Conservation (phyloP, 441 rosid species). For the California macrophylla region DNA sequence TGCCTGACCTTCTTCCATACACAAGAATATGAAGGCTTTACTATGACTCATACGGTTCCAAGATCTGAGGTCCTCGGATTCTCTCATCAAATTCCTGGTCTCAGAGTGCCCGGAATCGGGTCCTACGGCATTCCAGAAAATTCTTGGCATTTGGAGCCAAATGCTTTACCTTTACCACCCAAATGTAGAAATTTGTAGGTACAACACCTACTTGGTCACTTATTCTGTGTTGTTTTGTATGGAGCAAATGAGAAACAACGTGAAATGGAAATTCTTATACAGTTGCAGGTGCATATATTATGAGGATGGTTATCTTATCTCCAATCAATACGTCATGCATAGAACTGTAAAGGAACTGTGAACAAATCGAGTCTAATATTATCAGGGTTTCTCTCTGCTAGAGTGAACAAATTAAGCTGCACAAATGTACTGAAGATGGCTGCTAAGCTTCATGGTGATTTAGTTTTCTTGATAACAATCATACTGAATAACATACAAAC, state of each 20-base stretch:
- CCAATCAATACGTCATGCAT: no score
- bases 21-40: constrained; percentile 18
- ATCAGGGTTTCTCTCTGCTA: no score
- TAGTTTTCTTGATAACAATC: no score
- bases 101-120: constrained; percentile 22
- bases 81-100: constrained; percentile 22
- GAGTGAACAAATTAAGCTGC: no score
- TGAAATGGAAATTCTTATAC: neutral
- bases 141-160: constrained; percentile 25
- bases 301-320: no score
- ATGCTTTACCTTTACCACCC: constrained; percentile 21
- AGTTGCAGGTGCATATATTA: no score
- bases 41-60: constrained; percentile 14
- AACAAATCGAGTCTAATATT: no score
- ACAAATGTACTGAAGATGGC: no score
- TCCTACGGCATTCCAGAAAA: constrained; percentile 20
- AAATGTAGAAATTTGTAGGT: neutral
- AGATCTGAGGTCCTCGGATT: constrained; percentile 19
- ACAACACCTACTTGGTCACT: neutral
- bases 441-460: no score
- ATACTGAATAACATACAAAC: no score
- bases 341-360: no score
- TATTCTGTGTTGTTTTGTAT: neutral
- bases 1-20: constrained; percentile 19
- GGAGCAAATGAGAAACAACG: neutral